Percentiles rank a stretch among this genome's conserved stretches.
Conservation (phyloP, 1,284 basidiomycete genomes). For the Sporisorium iseilematis-ciliati region DNA sequence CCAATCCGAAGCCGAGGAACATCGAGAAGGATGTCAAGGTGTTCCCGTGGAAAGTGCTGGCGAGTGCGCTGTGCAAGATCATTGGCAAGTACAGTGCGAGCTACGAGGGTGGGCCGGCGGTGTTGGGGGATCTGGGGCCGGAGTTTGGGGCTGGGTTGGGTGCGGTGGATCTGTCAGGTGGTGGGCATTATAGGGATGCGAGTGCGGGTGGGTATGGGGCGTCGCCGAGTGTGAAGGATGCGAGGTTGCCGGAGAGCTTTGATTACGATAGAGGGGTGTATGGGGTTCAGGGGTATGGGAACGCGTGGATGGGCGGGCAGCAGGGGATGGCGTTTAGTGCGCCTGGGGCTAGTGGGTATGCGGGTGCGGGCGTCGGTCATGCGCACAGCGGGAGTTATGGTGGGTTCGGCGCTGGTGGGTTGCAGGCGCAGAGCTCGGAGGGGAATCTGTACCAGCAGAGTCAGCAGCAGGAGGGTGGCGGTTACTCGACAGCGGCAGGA, state of each 20-base stretch:
- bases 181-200: slow-evolving; percentile 42
- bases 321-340: slow-evolving; percentile 34
- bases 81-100: slow-evolving; percentile 82
- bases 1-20: slow-evolving; percentile 90
- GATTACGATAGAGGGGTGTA: slow-evolving; percentile 49
- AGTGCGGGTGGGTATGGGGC: slow-evolving; percentile 16
- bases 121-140: slow-evolving; percentile 34
- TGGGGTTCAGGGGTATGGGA: slow-evolving; percentile 25
- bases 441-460: slow-evolving; percentile 14
- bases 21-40: slow-evolving; percentile 99
- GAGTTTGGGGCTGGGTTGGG: slow-evolving; percentile 36
- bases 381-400: slow-evolving; percentile 43
- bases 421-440: slow-evolving; percentile 14
- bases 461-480: too few relatives aligned
- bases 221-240: slow-evolving; percentile 34
- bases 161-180: slow-evolving; percentile 42
- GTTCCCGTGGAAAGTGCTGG: slow-evolving; percentile 88
- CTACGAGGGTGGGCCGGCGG: slow-evolving; percentile 42
- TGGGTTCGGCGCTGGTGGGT: slow-evolving; percentile 7
- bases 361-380: slow-evolving; percentile 17
- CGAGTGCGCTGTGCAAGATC: slow-evolving; percentile 87
- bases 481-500: neutral
- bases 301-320: slow-evolving; percentile 24
- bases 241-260: slow-evolving; percentile 26
- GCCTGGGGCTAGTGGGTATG: slow-evolving; percentile 18